These are phyloP conservation scores for Theobroma grandiflorum DNA, from an alignment of 441 rosid species.

Conservation along the genomic window DNA sequence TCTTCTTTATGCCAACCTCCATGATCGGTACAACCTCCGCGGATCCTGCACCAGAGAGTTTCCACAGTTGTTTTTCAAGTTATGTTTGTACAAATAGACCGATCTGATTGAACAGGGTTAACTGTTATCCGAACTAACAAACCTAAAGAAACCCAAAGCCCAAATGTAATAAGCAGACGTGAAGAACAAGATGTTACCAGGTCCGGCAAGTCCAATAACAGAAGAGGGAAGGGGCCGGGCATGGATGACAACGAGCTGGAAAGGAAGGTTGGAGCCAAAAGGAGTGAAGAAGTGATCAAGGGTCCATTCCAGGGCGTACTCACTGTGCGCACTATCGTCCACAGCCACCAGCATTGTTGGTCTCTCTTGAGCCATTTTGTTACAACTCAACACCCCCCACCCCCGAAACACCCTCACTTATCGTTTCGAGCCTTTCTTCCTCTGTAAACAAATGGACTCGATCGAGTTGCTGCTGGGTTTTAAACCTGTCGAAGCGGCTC, in stretches of 20 bases:
- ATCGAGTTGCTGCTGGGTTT: too few species aligned
- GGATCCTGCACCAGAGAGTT: constrained; percentile 32
- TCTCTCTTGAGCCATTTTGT: constrained; percentile 28
- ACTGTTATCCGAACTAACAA: too few species aligned
- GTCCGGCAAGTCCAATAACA: constrained; percentile 42
- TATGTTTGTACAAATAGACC: too few species aligned
- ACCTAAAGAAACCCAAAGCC: background rate
- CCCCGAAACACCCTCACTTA: background rate
- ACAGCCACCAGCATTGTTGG: constrained; percentile 52
- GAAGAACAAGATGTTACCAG: constrained; percentile 25
- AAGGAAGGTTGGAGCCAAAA: constrained; percentile 35
- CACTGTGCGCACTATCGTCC: constrained; percentile 54
- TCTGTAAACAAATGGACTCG: too few species aligned
- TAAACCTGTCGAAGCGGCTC: too few species aligned
- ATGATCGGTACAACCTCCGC: constrained; percentile 44
- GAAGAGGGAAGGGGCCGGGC: constrained; percentile 47
- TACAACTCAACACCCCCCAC: background rate
- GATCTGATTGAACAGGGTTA: too few species aligned
- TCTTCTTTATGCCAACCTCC: constrained; percentile 47
- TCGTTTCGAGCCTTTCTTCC: too few species aligned
- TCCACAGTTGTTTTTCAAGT: too few species aligned
- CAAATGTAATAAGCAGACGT: too few species aligned
- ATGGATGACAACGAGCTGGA: constrained; percentile 51
- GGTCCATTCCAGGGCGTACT: constrained; percentile 53
- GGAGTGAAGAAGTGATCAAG: constrained; percentile 53